Evolutionary conservation across 2,329 filamentous ascomycete genomes (phyloP).

Genomic region (Hymenoscyphus albidus): DNA sequence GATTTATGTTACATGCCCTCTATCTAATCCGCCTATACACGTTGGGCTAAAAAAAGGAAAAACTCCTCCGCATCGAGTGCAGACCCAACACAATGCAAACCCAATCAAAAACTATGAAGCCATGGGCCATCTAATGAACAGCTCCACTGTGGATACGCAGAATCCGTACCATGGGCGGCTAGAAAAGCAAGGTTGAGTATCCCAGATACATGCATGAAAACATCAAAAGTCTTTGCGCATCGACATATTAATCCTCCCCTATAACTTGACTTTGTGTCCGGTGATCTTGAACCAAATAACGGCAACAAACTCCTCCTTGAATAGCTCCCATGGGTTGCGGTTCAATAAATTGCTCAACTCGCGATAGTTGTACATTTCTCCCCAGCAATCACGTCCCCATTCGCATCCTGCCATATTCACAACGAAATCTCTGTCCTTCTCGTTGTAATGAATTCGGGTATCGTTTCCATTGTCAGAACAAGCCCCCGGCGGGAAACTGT

Average conservation of each 20-base stretch:
- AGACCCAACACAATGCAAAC: slow-evolving; percentile 2
- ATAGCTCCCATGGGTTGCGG: slow-evolving; percentile 73
- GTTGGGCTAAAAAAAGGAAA: background rate
- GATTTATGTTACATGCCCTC: slow-evolving; percentile 13
- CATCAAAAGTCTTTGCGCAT: slow-evolving; percentile 3
- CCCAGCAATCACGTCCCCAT: slow-evolving; percentile 96
- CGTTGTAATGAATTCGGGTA: slow-evolving; percentile 76
- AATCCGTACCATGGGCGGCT: slow-evolving; percentile 3
- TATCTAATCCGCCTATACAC: background rate
- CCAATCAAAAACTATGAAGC: background rate
- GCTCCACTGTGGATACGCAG: background rate
- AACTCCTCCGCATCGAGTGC: background rate
- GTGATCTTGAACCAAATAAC: slow-evolving; percentile 61
- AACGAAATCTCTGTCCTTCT: slow-evolving; percentile 82
- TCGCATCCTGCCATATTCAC: slow-evolving; percentile 99
- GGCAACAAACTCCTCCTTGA: slow-evolving; percentile 63
- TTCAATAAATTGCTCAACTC: slow-evolving; percentile 89
- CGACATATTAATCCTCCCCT: slow-evolving; percentile 7
- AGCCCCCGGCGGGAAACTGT: slow-evolving; percentile 87
- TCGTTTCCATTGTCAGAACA: slow-evolving; percentile 77
- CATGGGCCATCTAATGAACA: background rate
- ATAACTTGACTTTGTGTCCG: slow-evolving; percentile 42
- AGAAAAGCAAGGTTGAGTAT: slow-evolving; percentile 11
- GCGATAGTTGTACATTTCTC: slow-evolving; percentile 93
- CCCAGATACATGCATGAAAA: slow-evolving; percentile 11